These are phyloP conservation scores for Geotrichum macrosporum DNA, from an alignment of 1,139 yeast genomes.

Conservation along the genomic window DNA sequence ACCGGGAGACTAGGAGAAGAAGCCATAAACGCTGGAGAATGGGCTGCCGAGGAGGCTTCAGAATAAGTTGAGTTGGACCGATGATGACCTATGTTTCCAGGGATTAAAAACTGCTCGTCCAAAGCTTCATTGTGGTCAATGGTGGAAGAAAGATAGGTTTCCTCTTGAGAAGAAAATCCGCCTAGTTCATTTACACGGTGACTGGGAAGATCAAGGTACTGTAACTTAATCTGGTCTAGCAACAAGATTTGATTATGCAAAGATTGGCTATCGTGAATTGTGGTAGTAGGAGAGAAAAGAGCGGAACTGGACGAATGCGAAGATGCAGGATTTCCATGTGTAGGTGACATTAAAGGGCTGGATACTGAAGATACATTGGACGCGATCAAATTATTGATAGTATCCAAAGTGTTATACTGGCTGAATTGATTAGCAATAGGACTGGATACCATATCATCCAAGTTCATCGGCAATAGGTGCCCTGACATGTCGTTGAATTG, in stretches of 20 bases:
- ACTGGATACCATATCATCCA: too few relatives aligned
- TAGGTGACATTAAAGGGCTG: constrained; percentile 1
- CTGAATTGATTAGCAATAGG: too few relatives aligned
- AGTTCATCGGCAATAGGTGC: too few relatives aligned
- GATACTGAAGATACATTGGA: not conserved
- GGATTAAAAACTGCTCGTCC: constrained; percentile 19
- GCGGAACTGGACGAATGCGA: not conserved
- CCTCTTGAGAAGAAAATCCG: not conserved
- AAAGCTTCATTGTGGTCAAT: constrained; percentile 1
- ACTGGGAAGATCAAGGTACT: constrained; percentile 1
- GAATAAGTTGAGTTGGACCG: constrained; percentile 24
- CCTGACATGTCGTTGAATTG: too few relatives aligned
- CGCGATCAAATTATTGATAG: not conserved
- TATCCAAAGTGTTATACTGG: not conserved
- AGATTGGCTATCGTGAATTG: not conserved
- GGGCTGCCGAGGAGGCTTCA: constrained; percentile 23
- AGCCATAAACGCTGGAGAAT: constrained; percentile 17
- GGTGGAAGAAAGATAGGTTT: not conserved
- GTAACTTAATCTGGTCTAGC: not conserved
- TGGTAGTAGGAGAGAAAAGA: not conserved
- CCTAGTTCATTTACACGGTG: not conserved
- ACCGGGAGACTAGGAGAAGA: constrained; percentile 18
- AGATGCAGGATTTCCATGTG: not conserved
- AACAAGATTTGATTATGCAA: not conserved
- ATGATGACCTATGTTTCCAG: constrained; percentile 18